phyloP scores from a whole-genome alignment of 768 basidiomycete species.

The Lentinula detonsa region DNA sequence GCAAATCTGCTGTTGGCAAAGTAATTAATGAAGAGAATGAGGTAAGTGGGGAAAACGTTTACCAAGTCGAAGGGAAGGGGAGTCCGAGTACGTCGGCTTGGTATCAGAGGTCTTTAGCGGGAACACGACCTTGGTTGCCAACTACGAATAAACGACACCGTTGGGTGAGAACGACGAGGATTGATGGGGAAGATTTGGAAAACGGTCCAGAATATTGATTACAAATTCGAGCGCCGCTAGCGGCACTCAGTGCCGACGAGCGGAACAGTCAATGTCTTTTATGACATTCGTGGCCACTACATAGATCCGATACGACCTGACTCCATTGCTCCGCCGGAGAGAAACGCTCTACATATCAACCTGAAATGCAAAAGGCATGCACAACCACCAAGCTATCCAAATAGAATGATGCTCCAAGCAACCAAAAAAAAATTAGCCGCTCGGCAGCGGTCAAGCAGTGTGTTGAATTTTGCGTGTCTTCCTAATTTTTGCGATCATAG shows the following conservation, averaged over 20 bases:
- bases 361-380: too few relatives aligned
- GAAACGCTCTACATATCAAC: background rate
- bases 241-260: background rate
- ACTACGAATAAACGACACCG: background rate
- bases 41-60: background rate
- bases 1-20: background rate
- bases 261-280: too few relatives aligned
- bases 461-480: too few relatives aligned
- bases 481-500: background rate
- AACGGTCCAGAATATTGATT: background rate
- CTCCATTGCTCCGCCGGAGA: background rate
- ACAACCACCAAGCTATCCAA: too few relatives aligned
- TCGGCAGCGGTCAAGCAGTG: too few relatives aligned
- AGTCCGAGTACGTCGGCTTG: background rate
- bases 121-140: background rate
- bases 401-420: too few relatives aligned
- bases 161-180: background rate
- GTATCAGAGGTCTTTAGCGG: background rate
- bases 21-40: conserved; percentile 2
- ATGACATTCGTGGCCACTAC: too few relatives aligned
- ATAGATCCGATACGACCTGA: too few relatives aligned
- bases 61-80: background rate
- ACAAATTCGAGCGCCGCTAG: background rate
- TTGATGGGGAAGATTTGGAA: background rate
- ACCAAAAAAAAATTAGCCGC: too few relatives aligned